These are phyloP conservation scores for Cardamine occulta DNA, from an alignment of 345 rosid species.

Conservation along the genomic window DNA sequence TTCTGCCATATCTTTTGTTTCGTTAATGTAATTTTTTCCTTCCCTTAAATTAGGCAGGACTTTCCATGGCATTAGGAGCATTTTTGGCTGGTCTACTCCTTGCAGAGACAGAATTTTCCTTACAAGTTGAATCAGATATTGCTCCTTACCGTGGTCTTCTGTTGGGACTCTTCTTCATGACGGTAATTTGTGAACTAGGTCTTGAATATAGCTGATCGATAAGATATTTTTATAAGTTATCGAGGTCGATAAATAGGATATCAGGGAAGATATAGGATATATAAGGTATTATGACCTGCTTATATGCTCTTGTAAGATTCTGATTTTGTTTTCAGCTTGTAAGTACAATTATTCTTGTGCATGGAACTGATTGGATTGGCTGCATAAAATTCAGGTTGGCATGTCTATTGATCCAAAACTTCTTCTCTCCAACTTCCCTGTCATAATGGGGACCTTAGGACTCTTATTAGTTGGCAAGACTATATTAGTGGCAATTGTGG, in stretches of 20 bases:
- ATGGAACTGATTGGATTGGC: conserved; percentile 40
- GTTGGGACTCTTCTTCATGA: conserved; percentile 99
- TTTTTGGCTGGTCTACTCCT: conserved; percentile 98
- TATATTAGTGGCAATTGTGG: conserved; percentile 70
- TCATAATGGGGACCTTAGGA: conserved; percentile 73
- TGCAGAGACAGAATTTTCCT: conserved; percentile 99
- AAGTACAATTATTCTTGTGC: neutral
- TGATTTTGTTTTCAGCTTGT: conserved; percentile 22
- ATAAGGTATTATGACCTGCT: neutral
- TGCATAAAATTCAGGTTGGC: conserved; percentile 73
- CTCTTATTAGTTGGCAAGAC: conserved; percentile 91
- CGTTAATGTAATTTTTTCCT: neutral
- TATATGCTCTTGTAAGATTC: neutral
- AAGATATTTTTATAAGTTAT: neutral
- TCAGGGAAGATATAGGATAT: neutral
- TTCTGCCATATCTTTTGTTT: conserved; percentile 15
- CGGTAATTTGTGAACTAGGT: conserved; percentile 57
- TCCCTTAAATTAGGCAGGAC: conserved; percentile 80
- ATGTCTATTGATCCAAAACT: conserved; percentile 99
- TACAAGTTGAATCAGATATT: conserved; percentile 99
- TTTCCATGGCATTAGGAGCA: conserved; percentile 99
- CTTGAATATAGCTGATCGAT: neutral
- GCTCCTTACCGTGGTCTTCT: conserved; percentile 99
- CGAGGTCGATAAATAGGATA: neutral
- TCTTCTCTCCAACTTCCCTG: conserved; percentile 86